A percentile compares a stretch with the other conserved stretches of the same genome.
phyloP scores from a whole-genome alignment of 148 eudicot species.

The Persicaria maculosa region DNA sequence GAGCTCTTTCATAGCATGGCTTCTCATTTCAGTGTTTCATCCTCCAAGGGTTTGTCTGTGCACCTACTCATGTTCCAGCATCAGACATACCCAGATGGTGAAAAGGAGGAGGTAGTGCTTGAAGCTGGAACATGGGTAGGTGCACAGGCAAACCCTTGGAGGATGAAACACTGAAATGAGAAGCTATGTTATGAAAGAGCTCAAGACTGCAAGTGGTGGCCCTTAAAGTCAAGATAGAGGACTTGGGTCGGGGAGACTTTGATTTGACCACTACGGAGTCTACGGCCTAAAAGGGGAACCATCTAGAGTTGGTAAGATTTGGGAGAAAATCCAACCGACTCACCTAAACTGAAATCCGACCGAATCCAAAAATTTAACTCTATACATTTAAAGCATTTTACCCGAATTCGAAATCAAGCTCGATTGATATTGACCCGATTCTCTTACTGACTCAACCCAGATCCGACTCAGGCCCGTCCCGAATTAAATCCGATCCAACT shows the following conservation, averaged over 20 bases:
- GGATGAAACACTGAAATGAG: background rate
- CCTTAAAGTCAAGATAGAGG: conserved; percentile 15
- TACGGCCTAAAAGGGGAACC: background rate
- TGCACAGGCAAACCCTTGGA: background rate
- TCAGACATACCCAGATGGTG: conserved; percentile 33
- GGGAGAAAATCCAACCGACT: too few species aligned
- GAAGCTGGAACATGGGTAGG: background rate
- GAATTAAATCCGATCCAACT: too few species aligned
- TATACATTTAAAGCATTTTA: too few species aligned
- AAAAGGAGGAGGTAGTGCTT: background rate
- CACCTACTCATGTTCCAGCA: background rate
- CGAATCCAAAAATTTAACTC: too few species aligned
- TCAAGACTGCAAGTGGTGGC: background rate
- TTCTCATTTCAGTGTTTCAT: background rate
- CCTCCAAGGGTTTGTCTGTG: background rate
- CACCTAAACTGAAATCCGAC: too few species aligned
- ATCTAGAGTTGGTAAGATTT: too few species aligned
- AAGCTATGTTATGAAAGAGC: background rate
- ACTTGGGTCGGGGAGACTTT: conserved; percentile 8
- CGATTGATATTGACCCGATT: too few species aligned
- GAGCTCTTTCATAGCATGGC: background rate
- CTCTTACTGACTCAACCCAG: too few species aligned
- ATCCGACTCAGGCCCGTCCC: too few species aligned
- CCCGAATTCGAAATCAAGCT: too few species aligned
- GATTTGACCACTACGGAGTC: conserved; percentile 6